Conservation (phyloP, 202 grass and related monocot species). For the Schoenoplectus tabernaemontani region DNA sequence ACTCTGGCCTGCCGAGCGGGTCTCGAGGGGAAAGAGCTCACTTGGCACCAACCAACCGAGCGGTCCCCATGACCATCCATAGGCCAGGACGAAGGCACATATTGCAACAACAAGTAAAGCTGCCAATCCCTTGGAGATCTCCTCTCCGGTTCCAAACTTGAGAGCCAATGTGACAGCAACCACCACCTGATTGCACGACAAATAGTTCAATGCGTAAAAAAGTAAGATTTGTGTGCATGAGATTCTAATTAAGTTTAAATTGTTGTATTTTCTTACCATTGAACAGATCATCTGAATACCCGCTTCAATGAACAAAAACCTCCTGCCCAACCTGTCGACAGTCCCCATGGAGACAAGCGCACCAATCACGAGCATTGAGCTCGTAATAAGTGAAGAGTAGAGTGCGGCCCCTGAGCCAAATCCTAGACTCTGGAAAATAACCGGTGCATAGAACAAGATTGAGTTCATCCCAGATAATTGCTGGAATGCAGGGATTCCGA, state of each 20-base stretch:
- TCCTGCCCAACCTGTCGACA: conserved; percentile 74
- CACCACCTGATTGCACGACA: conserved; percentile 39
- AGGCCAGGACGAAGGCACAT: conserved; percentile 16
- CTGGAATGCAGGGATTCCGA: conserved; percentile 81
- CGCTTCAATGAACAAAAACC: conserved; percentile 64
- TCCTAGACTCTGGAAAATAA: conserved; percentile 71
- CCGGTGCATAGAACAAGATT: conserved; percentile 83
- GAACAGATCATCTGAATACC: conserved; percentile 79
- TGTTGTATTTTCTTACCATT: conserved; percentile 34
- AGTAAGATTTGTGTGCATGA: not conserved
- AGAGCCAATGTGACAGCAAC: conserved; percentile 56
- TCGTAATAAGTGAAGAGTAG: conserved; percentile 64
- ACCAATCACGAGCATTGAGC: conserved; percentile 60
- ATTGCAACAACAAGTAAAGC: conserved; percentile 53
- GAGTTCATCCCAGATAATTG: conserved; percentile 77
- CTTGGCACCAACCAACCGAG: conserved; percentile 30
- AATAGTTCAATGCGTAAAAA: not conserved
- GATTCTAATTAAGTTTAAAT: not conserved
- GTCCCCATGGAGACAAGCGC: conserved; percentile 51
- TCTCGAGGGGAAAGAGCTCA: conserved; percentile 27
- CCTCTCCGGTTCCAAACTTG: conserved; percentile 51
- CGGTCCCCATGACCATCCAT: conserved; percentile 22
- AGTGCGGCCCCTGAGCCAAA: conserved; percentile 67
- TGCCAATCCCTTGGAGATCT: conserved; percentile 46
- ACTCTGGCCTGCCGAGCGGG: conserved; percentile 24